Evolutionary conservation across 257 asterid species (phyloP), one percentile per base, ranked within the genome.

Genomic region (Penstemon barbatus): DNA sequence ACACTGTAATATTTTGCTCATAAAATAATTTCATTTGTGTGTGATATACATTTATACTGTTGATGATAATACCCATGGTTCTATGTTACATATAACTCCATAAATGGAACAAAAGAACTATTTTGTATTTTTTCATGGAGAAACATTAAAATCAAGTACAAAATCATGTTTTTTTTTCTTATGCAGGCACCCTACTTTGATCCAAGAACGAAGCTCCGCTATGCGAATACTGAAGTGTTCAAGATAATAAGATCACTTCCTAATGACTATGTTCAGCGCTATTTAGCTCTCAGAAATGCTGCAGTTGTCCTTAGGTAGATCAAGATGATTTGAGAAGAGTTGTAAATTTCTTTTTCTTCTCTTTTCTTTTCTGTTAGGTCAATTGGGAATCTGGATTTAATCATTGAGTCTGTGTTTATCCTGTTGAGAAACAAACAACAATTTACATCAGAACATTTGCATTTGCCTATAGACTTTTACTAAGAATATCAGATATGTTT

Each of bases 181-280:
- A 42, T 79, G 74, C 82, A 93, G 99, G 99, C 97, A 63, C 97
- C 97, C 52, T 93, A 93, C 71, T 42, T 84, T 38, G 99, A 93
- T 83, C 99, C 99, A 64, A 88, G 99, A 82, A 93, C 96, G 11
- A 90, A 90, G 79, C 89, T 93, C 48, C 92, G 96, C 0, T 90
- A 88, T 71, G 96, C 97, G 12, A 87, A 90, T 77, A 57, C 95
- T 12, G 96, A 89, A 74, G 96, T 90, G 6, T 90, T 93, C 83
- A 93, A 89, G 86, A 61, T 63, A n/a, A 84, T 89, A 70, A 83
- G 99, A 71, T 80, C 95, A 5, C 97, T 93, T 71, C 96, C 99
- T 6, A 87, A 84, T 40, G 97, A 88, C n/a, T 87, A 90, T 66
- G 97, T 90, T 5, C 97, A 93, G 81, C 81, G 97, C 15, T 93